Evolutionary conservation across 2,329 filamentous ascomycete species (phyloP).

Genomic region (Cladophialophora psammophila): DNA sequence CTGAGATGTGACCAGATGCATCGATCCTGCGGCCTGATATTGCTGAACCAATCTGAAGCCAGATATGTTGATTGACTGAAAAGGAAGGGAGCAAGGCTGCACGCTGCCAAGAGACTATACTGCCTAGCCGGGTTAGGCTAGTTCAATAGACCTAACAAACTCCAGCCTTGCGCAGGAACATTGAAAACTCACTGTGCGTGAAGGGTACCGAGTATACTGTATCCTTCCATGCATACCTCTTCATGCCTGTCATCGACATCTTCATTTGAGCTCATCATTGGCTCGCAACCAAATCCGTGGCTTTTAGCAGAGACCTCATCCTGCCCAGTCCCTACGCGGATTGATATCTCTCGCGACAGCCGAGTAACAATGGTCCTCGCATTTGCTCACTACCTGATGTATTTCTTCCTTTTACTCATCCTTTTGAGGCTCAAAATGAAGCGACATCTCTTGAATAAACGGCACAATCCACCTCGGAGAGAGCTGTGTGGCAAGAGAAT

Average conservation of each 20-base stretch:
- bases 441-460: background rate
- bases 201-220: too few species aligned
- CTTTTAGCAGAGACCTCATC: background rate
- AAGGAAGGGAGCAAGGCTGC: too few species aligned
- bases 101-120: too few species aligned
- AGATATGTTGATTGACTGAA: too few species aligned
- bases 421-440: background rate
- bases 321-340: background rate
- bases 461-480: background rate
- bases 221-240: constrained; percentile 5
- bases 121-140: too few species aligned
- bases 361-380: background rate
- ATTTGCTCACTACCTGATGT: background rate
- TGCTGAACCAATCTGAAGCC: too few species aligned
- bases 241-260: background rate
- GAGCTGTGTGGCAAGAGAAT: background rate
- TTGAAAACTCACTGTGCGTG: too few species aligned
- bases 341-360: background rate
- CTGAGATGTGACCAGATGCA: too few species aligned
- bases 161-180: too few species aligned
- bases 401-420: background rate
- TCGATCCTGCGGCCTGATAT: too few species aligned
- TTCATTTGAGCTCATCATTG: background rate
- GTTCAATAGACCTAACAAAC: too few species aligned
- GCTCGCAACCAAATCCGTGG: background rate